phyloP scores from a whole-genome alignment of 2,329 filamentous ascomycete genomes.

The Trichoderma brevicompactum region DNA sequence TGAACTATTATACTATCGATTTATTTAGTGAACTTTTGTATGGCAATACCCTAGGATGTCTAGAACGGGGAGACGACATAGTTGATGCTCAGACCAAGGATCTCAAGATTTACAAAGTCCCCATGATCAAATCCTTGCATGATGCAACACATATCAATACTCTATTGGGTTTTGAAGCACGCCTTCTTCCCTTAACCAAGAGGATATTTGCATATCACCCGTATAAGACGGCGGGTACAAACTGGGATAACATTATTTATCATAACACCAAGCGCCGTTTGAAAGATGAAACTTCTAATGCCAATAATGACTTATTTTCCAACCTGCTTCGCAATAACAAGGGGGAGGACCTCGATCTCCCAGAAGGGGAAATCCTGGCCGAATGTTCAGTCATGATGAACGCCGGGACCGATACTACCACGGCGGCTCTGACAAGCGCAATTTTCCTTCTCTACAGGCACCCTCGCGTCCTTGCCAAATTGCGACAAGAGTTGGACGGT shows the following conservation, averaged over 20 bases:
- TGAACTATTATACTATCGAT: too few species aligned
- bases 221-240: not conserved
- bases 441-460: not conserved
- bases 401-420: conserved; percentile 1
- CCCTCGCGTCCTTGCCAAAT: not conserved
- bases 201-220: not conserved
- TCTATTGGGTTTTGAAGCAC: not conserved
- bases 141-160: conserved; percentile 1
- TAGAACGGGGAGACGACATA: not conserved
- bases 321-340: not conserved
- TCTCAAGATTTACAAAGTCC: not conserved
- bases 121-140: not conserved
- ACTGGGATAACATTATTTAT: not conserved
- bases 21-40: not conserved
- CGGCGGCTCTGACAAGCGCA: not conserved
- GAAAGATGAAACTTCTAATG: not conserved
- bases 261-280: not conserved
- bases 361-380: not conserved
- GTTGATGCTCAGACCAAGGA: not conserved
- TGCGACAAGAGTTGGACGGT: not conserved
- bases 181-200: not conserved
- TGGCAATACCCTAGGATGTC: not conserved
- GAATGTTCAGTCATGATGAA: not conserved
- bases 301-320: not conserved
- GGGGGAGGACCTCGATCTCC: not conserved